Evolutionary conservation across 495 filamentous ascomycete genomes (phyloP), one percentile per base, ranked within the genome.

Genomic region (Lophiostoma macrostomum): DNA sequence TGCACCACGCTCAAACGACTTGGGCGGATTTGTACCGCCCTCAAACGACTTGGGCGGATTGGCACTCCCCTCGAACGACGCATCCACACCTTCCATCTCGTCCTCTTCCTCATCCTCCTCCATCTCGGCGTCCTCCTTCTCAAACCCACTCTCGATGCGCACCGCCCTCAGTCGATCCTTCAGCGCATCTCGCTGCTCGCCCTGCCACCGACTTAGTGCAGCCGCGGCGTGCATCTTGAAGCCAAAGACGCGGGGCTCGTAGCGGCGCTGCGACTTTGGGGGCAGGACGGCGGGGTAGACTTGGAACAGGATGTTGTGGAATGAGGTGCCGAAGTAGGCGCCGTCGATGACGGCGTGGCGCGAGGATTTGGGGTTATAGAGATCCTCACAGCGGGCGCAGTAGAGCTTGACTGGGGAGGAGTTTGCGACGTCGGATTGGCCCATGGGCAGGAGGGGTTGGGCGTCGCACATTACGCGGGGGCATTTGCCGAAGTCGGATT

Each of bases 301-400:
- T 71, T 98, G 93, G 77, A 97, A 97, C 45, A 98, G 80, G 70
- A 98, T 96, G 68, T 95, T 96, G 76, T 95, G 91, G 77, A 98
- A 98, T 5, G 87, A 91, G 32, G 93, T 88, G 47, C 94, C 93
- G 49, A 97, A 98, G 76, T 97, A 98, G 49, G 93, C 93, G 47
- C 93, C 93, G 68, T 99, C 93, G 67, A 99, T 96, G 39, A 83
- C 78, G 35, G 88, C 86, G 69, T 99, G 93, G 39, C 93, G 89
- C 11, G 91, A 93, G 5, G 93, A 97, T 71, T 99, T 99, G 27
- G 93, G 93, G 70, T 96, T 96, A 78, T 99, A 99, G 49, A 95
- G 82, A 65, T 99, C 93, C 74, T 99, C 93, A 76, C 93, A 99
- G 55, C 88, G 87, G 16, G 87, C 83, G 71, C 93, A 99, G 78